Conservation (phyloP, 306 rosid species). For the Macrotyloma uniflorum region DNA sequence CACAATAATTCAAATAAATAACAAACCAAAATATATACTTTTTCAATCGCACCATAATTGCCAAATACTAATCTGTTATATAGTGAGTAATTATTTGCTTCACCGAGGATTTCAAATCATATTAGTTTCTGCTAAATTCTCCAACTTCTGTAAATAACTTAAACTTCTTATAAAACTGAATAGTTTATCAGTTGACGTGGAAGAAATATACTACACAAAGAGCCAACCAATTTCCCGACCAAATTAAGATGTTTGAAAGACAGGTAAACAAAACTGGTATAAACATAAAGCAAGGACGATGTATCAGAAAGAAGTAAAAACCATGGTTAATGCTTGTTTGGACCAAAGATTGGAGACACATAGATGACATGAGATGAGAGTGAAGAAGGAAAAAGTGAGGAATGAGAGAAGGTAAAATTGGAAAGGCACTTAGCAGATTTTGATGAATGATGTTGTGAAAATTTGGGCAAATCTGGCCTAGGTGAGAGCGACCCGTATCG, state of each 20-base stretch:
- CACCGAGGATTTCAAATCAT: not conserved
- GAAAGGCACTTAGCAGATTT: too few species aligned
- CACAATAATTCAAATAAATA: not conserved
- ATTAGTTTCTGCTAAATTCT: not conserved
- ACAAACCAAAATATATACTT: not conserved
- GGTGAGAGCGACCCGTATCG: conserved; percentile 38
- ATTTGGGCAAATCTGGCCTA: not conserved
- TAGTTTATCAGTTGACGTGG: not conserved
- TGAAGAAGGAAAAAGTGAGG: not conserved
- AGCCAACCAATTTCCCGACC: too few species aligned
- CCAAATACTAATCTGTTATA: not conserved
- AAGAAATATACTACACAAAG: not conserved
- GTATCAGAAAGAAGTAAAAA: not conserved
- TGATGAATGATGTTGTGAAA: too few species aligned
- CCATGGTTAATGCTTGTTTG: not conserved
- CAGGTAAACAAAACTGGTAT: not conserved
- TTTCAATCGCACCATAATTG: not conserved
- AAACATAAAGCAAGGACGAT: not conserved
- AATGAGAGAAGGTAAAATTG: not conserved
- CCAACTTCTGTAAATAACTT: not conserved
- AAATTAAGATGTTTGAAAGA: not conserved
- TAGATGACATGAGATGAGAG: not conserved
- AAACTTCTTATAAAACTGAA: not conserved
- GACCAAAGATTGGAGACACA: not conserved
- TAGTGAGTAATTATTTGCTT: not conserved